Conservation (phyloP, 257 asterid genomes). For the Fraxinus americana region DNA sequence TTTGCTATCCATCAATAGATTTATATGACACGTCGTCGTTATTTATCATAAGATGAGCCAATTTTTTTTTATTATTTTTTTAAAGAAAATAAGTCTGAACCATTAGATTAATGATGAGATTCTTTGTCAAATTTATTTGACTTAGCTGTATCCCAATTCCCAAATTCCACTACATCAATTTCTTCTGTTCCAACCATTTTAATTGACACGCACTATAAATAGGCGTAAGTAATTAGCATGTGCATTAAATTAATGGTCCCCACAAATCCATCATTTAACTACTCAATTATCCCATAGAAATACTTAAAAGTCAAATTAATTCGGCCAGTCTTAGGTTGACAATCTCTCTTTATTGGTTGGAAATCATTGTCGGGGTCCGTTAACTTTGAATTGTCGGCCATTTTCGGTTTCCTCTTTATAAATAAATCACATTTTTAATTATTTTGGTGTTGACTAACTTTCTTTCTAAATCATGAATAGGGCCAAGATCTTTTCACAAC, state of each 20-base stretch:
- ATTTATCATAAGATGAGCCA: no score
- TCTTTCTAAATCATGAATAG: neutral
- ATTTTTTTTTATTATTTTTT: no score
- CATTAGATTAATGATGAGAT: no score
- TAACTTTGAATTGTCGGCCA: neutral
- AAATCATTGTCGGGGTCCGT: neutral
- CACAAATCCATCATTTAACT: neutral
- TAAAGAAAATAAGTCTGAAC: no score
- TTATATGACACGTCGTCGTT: no score
- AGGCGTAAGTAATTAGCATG: slow-evolving; percentile 7
- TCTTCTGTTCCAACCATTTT: neutral
- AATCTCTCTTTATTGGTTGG: slow-evolving; percentile 7
- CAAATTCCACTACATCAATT: neutral
- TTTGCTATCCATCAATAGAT: no score
- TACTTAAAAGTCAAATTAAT: slow-evolving; percentile 10
- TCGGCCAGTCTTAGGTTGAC: slow-evolving; percentile 27
- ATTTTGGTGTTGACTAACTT: neutral
- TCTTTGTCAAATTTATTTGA: neutral
- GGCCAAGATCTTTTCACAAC: neutral
- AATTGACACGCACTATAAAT: neutral
- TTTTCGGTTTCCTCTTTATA: neutral
- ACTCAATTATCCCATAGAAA: no score
- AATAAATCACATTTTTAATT: neutral
- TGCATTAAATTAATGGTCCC: slow-evolving; percentile 14
- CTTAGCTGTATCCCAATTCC: slow-evolving; percentile 5